phyloP scores from a whole-genome alignment of 257 asterid genomes.

The Paulownia fortunei region DNA sequence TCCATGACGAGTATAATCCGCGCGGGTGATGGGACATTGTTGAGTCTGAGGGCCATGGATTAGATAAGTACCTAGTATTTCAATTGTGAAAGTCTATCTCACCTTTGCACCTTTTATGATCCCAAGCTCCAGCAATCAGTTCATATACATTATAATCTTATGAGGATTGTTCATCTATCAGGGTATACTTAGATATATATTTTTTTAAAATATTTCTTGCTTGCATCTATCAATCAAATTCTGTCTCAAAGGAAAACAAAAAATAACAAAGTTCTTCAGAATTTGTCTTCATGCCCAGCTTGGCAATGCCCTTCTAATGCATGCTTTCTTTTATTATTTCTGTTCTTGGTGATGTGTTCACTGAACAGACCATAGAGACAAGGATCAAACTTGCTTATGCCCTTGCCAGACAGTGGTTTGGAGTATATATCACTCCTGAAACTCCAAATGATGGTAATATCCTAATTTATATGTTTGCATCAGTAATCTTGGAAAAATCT shows the following conservation, averaged over 20 bases:
- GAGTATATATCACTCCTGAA: slow-evolving; percentile 90
- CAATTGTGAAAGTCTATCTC: background rate
- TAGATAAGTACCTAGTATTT: background rate
- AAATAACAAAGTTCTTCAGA: background rate
- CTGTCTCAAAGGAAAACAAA: background rate
- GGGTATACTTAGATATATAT: background rate
- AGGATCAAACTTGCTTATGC: slow-evolving; percentile 94
- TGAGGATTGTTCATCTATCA: background rate
- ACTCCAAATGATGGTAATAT: slow-evolving; percentile 83
- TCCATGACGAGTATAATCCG: background rate
- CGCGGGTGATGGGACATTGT: background rate
- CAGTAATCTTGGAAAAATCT: slow-evolving; percentile 6
- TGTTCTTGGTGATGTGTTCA: slow-evolving; percentile 43
- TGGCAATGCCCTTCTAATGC: slow-evolving; percentile 1
- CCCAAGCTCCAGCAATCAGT: background rate
- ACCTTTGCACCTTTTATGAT: slow-evolving; percentile 15
- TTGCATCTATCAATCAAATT: background rate
- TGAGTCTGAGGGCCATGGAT: slow-evolving; percentile 9
- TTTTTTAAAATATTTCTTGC: background rate
- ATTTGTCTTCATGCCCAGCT: slow-evolving; percentile 8
- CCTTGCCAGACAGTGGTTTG: slow-evolving; percentile 99
- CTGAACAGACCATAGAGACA: slow-evolving; percentile 86
- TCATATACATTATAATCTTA: background rate
- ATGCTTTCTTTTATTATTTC: slow-evolving; percentile 12
- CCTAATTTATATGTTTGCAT: slow-evolving; percentile 32